Base-by-base conservation (phyloP, 176 grass and related monocot genomes). In the Juncus inflexus region DNA sequence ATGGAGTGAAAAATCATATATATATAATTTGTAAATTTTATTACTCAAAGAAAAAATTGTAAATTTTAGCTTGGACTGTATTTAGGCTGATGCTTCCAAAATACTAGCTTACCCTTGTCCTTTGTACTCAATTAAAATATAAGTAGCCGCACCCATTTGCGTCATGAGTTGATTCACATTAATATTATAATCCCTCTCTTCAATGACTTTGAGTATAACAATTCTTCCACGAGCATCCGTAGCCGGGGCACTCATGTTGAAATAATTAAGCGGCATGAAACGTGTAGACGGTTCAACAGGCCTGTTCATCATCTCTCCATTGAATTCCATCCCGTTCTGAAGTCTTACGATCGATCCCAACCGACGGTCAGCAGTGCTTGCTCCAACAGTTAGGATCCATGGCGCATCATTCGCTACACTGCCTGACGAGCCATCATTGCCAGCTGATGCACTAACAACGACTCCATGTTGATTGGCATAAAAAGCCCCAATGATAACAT, bases 351-450 rank as follows among this genome's bases (percentile, higher is more conserved):
- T 62, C 12, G 63, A 67, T 52, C 70, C 35, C 65, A 80, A 74
- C 16, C 40, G 56, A 53, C 87, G 62, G 63, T 87, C 87, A 6
- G 79, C 86, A 0, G 83, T 87, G 55, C 77, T 78, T 0, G 87
- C 87, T 7, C 74, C 87, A 37, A 81, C 81, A 6, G 88, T 91
- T 60, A 91, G 80, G 37, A 91, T 47, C 88, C 88, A 91, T 2
- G 88, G 88, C 15, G 88, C 88, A 70, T 91, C 88, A 35, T 91
- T 91, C 28, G 69, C 35, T 1, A 91, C 65, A 4, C 80, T 78
- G 2, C 64, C 75, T 12, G 9, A 42, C 7, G 87, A 83, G 12
- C 87, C 87, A 15, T 19, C n/a, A 67, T 91, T 91, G 35, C 80
- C 87, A 3, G 35, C 87, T 1, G 83, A 47, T 3, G 78, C 61